These are phyloP conservation scores for Leccinum fallax DNA, from an alignment of 1,284 basidiomycete species.

Conservation along the genomic window DNA sequence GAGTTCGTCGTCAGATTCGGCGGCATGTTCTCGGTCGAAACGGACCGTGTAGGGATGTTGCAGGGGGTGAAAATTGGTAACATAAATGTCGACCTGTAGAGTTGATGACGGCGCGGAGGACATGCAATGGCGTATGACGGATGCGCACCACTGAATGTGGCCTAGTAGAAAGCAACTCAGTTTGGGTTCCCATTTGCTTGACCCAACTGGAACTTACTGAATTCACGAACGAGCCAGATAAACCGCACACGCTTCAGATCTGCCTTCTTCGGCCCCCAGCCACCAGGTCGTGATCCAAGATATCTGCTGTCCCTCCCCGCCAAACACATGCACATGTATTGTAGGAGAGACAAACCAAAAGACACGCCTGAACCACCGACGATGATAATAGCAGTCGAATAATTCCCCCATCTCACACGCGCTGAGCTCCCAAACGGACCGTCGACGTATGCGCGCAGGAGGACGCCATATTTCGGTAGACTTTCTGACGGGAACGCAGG, in stretches of 20 bases:
- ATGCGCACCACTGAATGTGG: conserved; percentile 85
- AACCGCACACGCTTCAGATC: conserved; percentile 69
- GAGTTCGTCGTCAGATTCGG: conserved; percentile 28
- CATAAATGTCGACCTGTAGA: conserved; percentile 80
- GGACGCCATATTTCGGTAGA: conserved; percentile 51
- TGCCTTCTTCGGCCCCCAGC: conserved; percentile 43
- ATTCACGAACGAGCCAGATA: conserved; percentile 85
- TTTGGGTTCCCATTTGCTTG: background rate
- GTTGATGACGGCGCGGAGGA: conserved; percentile 58
- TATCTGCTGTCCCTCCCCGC: conserved; percentile 52
- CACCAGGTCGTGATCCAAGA: conserved; percentile 46
- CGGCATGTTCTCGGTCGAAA: conserved; percentile 1
- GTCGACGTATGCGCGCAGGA: conserved; percentile 70
- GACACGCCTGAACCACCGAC: conserved; percentile 82
- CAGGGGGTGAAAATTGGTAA: conserved; percentile 56
- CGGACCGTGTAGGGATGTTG: conserved; percentile 3
- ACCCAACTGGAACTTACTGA: conserved; percentile 50
- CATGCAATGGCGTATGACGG: conserved; percentile 68
- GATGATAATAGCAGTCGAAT: conserved; percentile 70
- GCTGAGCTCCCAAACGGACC: conserved; percentile 80
- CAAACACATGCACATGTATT: conserved; percentile 69
- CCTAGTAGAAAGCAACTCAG: conserved; percentile 42
- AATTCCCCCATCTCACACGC: conserved; percentile 65
- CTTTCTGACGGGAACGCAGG: background rate
- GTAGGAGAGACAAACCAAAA: conserved; percentile 74